Evolutionary conservation across 2,329 filamentous ascomycete species (phyloP).

Genomic region (Pseudovirgaria hyperparasitica): DNA sequence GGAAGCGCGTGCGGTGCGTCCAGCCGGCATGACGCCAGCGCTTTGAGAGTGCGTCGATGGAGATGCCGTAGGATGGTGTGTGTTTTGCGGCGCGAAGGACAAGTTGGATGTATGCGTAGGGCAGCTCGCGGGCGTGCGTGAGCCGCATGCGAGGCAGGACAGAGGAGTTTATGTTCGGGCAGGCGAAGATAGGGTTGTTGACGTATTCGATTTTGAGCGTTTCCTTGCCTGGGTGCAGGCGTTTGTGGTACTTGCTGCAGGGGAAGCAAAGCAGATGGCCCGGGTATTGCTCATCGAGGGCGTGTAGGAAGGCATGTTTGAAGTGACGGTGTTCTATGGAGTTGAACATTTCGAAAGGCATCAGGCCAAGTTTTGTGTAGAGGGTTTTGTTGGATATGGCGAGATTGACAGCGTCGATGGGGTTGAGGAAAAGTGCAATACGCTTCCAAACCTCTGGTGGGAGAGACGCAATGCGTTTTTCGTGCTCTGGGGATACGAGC

Average conservation of each 20-base stretch:
- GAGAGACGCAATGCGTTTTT: conserved; percentile 33
- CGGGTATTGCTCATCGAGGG: conserved; percentile 39
- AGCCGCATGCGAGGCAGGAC: conserved; percentile 40
- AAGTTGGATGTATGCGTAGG: conserved; percentile 48
- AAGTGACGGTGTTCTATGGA: conserved; percentile 27
- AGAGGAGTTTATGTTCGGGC: conserved; percentile 40
- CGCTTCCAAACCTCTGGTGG: conserved; percentile 32
- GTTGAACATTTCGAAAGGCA: conserved; percentile 25
- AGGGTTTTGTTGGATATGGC: conserved; percentile 37
- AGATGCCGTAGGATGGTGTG: conserved; percentile 35
- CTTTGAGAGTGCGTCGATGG: conserved; percentile 33
- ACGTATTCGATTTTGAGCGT: conserved; percentile 39
- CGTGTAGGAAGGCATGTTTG: conserved; percentile 38
- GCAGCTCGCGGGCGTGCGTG: conserved; percentile 41
- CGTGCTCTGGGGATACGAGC: too few relatives aligned
- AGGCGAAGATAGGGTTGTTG: conserved; percentile 44
- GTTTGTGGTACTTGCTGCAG: conserved; percentile 42
- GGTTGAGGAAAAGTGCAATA: conserved; percentile 30
- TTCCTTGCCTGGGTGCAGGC: conserved; percentile 41
- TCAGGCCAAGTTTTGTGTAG: conserved; percentile 27
- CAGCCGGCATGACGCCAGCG: conserved; percentile 41
- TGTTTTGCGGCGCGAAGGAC: conserved; percentile 36
- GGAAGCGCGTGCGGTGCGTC: conserved; percentile 43
- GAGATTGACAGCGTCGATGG: conserved; percentile 36
- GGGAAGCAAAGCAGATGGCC: conserved; percentile 47